These are phyloP conservation scores for Atkinsonella hypoxylon DNA, from an alignment of 2,329 filamentous ascomycete genomes.

Conservation along the genomic window DNA sequence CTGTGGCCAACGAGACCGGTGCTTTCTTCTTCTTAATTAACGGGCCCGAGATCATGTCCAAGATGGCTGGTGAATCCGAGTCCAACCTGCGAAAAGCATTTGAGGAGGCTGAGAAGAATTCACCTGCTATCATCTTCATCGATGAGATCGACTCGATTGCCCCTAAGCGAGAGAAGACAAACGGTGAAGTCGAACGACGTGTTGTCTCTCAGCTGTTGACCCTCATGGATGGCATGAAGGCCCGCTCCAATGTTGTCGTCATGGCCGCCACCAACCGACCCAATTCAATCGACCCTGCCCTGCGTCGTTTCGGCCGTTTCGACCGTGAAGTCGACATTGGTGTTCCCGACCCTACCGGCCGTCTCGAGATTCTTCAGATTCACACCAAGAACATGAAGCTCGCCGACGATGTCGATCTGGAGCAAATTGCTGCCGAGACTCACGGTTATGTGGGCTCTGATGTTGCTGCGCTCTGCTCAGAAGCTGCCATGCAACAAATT, in stretches of 20 bases:
- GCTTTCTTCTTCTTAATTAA: constrained; percentile 99
- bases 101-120: constrained; percentile 99
- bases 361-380: constrained; percentile 97
- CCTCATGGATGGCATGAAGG: constrained; percentile 99
- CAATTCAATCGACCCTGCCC: constrained; percentile 95
- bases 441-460: constrained; percentile 99
- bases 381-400: constrained; percentile 99
- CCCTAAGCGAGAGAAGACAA: constrained; percentile 99
- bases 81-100: constrained; percentile 98
- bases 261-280: constrained; percentile 99
- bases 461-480: constrained; percentile 94
- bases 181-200: constrained; percentile 96
- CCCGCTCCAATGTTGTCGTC: constrained; percentile 93
- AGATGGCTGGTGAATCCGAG: constrained; percentile 99
- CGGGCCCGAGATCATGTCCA: constrained; percentile 98
- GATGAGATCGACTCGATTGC: constrained; percentile 99
- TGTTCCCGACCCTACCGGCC: constrained; percentile 93
- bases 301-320: constrained; percentile 96
- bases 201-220: constrained; percentile 96
- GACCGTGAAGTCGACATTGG: constrained; percentile 98
- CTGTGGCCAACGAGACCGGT: constrained; percentile 96
- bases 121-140: constrained; percentile 97
- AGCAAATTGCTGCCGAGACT: constrained; percentile 92
- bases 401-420: constrained; percentile 88
- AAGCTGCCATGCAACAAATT: constrained; percentile 99